Conservation (phyloP, 805 yeast species). For the Priceomyces medius region DNA sequence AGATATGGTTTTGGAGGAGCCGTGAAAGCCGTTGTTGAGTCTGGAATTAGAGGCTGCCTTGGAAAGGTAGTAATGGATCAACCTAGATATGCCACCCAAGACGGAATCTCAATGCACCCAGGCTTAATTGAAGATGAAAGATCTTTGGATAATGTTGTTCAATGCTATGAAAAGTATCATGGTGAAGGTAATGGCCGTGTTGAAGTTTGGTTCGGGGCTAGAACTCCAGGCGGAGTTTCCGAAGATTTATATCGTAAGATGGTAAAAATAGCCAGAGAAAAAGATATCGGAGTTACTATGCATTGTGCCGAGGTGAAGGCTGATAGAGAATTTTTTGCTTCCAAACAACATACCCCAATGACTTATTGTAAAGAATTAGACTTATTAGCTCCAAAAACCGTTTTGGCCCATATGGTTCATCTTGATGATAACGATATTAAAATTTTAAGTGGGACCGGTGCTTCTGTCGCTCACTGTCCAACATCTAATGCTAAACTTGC, state of each 20-base stretch:
- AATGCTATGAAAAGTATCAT: slow-evolving; percentile 5
- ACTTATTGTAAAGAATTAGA: slow-evolving; percentile 9
- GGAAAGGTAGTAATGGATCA: slow-evolving; percentile 9
- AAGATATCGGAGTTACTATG: slow-evolving; percentile 8
- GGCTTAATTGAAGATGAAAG: slow-evolving; percentile 8
- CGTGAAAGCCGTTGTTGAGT: slow-evolving; percentile 9
- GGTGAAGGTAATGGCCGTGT: slow-evolving; percentile 7
- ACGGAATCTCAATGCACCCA: slow-evolving; percentile 8
- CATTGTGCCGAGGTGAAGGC: slow-evolving; percentile 9
- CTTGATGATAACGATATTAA: slow-evolving; percentile 7
- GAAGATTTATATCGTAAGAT: slow-evolving; percentile 8
- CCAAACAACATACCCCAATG: slow-evolving; percentile 8
- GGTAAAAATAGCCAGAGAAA: slow-evolving; percentile 5
- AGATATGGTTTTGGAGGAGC: slow-evolving; percentile 10
- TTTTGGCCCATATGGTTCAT: slow-evolving; percentile 10
- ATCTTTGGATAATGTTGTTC: slow-evolving; percentile 5
- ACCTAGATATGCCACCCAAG: slow-evolving; percentile 9
- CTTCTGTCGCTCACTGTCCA: slow-evolving; percentile 11
- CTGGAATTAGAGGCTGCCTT: slow-evolving; percentile 9
- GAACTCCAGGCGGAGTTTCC: slow-evolving; percentile 11
- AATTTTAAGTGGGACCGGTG: slow-evolving; percentile 4
- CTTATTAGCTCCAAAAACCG: slow-evolving; percentile 8
- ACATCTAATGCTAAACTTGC: slow-evolving; percentile 20
- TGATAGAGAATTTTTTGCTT: slow-evolving; percentile 8
- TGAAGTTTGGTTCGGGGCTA: slow-evolving; percentile 10